Base-by-base conservation (phyloP, 2,329 filamentous ascomycete species). In the Hymenoscyphus fructigenus region DNA sequence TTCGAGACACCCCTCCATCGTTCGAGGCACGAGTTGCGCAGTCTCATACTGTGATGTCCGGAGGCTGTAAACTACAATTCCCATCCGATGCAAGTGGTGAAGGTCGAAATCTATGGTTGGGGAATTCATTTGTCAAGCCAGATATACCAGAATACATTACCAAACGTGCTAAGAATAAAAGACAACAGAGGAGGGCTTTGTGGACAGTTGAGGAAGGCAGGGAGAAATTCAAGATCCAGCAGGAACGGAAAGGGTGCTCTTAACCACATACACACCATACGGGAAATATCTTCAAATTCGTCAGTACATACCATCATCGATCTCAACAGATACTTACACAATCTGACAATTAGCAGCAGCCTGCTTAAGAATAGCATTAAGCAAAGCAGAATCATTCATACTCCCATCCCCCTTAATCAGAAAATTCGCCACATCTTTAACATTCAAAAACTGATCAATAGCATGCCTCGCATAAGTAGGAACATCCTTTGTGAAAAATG, bases 311-410 rank as follows among this genome's bases (percentile, higher is more conserved):
- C 5, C 44, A 0, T 9, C n/a, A 2, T 47, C 0, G 9, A 20
- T 1, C 15, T 1, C 17, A 20, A 5, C 5, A 12, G 5, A 47
- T 9, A 47, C 44, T 47, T 12, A 47, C 44, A 6, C 44, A 47
- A 47, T 47, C n/a, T 47, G 44, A 47, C 44, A 47, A 20, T 47
- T 47, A 14, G 44, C 72, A n/a, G 75, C 71, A 4, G 79, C 2
- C 84, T 84, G 68, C 6, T 15, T 29, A 96, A 85, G 63, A 91
- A 83, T 4, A 72, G 75, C 73, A 80, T 78, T n/a, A 88, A 79
- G 28, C 5, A 84, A 83, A 2, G 78, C 77, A 4, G 64, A 62
- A 44, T 68, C 66, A 61, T 68, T 64, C 12, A 58, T 61, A n/a
- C n/a, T 50, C 15, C 66, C 63, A 57, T 67, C 63, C 15, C 66